These are phyloP conservation scores for Malassezia globosa DNA, from an alignment of 1,284 basidiomycete genomes.

Conservation along the genomic window DNA sequence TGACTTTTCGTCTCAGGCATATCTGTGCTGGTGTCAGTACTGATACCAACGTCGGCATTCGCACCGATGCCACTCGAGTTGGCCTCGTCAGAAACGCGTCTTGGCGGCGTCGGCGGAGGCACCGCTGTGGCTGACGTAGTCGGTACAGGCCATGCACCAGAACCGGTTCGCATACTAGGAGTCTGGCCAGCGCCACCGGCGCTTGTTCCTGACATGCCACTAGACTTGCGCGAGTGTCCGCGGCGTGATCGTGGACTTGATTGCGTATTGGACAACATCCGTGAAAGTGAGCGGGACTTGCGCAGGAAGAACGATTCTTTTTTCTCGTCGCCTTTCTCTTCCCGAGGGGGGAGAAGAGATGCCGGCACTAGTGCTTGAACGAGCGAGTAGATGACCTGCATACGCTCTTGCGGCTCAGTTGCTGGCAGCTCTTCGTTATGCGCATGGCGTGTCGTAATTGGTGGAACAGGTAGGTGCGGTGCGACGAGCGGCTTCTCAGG, in stretches of 20 bases:
- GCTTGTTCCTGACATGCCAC: no score
- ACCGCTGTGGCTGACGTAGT: no score
- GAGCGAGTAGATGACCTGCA: slow-evolving; percentile 3
- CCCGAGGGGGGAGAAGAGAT: slow-evolving; percentile 1
- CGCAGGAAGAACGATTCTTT: neutral
- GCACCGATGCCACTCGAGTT: neutral
- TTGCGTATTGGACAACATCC: slow-evolving; percentile 5
- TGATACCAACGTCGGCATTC: no score
- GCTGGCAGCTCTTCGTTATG: slow-evolving; percentile 1
- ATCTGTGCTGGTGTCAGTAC: neutral
- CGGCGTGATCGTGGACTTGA: neutral
- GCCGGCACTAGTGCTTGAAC: neutral
- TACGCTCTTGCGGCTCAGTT: slow-evolving; percentile 1
- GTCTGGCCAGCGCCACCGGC: no score
- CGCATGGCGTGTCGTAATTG: neutral
- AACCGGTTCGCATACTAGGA: no score
- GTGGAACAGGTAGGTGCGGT: neutral
- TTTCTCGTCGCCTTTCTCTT: neutral
- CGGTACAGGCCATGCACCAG: no score
- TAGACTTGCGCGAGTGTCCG: slow-evolving; percentile 1
- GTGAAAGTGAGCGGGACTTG: slow-evolving; percentile 10
- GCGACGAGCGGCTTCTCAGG: neutral
- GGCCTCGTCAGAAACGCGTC: no score
- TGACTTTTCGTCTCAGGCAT: no score
- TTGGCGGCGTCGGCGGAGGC: neutral